phyloP scores from a whole-genome alignment of 1,284 basidiomycete species.

The Ceratobasidium theobromae region DNA sequence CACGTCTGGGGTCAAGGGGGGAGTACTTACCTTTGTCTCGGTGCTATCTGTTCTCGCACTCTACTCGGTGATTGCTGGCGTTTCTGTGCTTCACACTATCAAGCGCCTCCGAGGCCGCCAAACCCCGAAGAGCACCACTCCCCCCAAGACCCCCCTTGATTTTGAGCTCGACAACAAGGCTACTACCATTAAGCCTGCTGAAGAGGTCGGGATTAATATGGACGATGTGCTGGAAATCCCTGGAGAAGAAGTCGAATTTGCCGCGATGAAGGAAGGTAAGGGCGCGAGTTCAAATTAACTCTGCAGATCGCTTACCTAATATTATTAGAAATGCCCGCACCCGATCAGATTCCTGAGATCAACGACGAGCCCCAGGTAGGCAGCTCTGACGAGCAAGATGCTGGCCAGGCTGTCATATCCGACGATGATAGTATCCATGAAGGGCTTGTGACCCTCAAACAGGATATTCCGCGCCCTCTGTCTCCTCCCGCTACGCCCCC shows the following conservation, averaged over 20 bases:
- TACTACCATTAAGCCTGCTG: neutral
- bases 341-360: constrained; percentile 14
- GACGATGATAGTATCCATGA: constrained; percentile 11
- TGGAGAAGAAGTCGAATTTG: constrained; percentile 13
- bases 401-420: neutral
- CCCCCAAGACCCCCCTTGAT: neutral
- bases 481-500: constrained; percentile 12
- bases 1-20: neutral
- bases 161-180: too few relatives aligned
- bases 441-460: neutral
- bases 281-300: neutral
- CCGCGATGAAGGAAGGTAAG: constrained; percentile 13
- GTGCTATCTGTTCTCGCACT: constrained; percentile 11
- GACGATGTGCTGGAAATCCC: constrained; percentile 21
- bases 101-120: neutral
- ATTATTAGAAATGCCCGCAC: constrained; percentile 2
- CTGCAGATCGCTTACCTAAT: neutral
- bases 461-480: constrained; percentile 4
- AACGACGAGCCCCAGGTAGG: constrained; percentile 1
- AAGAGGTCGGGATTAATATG: neutral
- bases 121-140: constrained; percentile 3
- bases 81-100: constrained; percentile 1
- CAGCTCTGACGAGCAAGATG: neutral
- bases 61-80: constrained; percentile 11
- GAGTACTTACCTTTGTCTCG: neutral